Evolutionary conservation across 2,329 filamentous ascomycete genomes (phyloP).

Genomic region (Venturia aucupariae): DNA sequence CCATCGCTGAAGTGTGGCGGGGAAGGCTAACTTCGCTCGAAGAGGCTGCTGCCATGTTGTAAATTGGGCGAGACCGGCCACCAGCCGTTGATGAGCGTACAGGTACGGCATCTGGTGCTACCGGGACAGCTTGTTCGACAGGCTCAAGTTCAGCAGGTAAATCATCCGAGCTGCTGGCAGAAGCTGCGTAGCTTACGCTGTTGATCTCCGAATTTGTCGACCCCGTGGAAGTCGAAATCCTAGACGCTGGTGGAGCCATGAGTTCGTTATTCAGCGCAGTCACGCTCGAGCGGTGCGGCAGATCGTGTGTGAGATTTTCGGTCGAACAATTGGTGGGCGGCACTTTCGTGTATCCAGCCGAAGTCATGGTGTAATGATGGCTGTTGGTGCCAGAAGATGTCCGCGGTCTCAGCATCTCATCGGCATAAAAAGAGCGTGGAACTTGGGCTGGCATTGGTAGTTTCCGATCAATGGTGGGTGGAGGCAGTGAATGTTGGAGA

Average conservation of each 20-base stretch:
- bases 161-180: neutral
- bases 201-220: constrained; percentile 6
- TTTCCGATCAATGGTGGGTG: neutral
- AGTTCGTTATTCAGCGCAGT: neutral
- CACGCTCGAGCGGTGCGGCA: neutral
- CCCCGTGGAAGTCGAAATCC: neutral
- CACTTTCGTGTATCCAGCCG: neutral
- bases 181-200: neutral
- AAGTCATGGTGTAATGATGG: constrained; percentile 4
- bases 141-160: neutral
- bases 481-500: neutral
- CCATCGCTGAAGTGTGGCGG: neutral
- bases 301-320: neutral
- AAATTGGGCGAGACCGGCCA: neutral
- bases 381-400: constrained; percentile 3
- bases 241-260: constrained; percentile 1
- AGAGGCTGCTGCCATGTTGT: constrained; percentile 1
- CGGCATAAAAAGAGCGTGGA: neutral
- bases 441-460: neutral
- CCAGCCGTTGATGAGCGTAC: neutral
- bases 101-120: neutral
- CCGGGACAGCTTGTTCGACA: neutral
- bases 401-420: constrained; percentile 1
- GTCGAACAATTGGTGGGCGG: neutral
- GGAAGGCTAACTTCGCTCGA: neutral